Conservation (phyloP, 2,329 filamentous ascomycete genomes). For the Aspergillus puulaauensis region DNA sequence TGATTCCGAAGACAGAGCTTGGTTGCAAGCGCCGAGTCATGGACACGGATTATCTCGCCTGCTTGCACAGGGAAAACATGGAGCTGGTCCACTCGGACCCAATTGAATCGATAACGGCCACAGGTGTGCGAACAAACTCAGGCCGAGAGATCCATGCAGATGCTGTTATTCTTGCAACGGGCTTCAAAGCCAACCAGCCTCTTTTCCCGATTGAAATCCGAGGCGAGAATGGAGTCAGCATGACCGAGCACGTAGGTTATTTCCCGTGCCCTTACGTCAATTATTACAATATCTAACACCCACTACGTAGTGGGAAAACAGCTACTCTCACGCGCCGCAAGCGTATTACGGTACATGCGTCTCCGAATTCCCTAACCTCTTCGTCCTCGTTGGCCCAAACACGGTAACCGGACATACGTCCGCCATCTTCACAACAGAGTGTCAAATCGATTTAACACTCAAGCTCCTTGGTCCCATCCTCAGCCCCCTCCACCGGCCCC, state of each 20-base stretch:
- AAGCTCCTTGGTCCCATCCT: slow-evolving; percentile 46
- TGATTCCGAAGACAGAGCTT: slow-evolving; percentile 46
- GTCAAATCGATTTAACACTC: slow-evolving; percentile 51
- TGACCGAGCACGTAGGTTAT: slow-evolving; percentile 34
- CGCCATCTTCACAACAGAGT: slow-evolving; percentile 53
- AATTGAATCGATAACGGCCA: slow-evolving; percentile 38
- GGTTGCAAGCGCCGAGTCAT: slow-evolving; percentile 51
- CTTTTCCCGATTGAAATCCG: slow-evolving; percentile 49
- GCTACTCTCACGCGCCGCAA: slow-evolving; percentile 23
- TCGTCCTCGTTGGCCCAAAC: slow-evolving; percentile 48
- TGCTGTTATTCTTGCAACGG: slow-evolving; percentile 51
- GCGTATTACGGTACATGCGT: slow-evolving; percentile 54
- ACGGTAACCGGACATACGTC: slow-evolving; percentile 51
- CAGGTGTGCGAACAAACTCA: slow-evolving; percentile 39
- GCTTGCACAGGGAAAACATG: slow-evolving; percentile 43
- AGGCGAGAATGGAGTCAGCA: slow-evolving; percentile 38
- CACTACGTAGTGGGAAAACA: slow-evolving; percentile 37
- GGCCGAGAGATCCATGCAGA: slow-evolving; percentile 44
- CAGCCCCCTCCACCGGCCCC: slow-evolving; percentile 1
- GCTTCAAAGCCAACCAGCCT: slow-evolving; percentile 50
- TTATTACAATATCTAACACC: background rate
- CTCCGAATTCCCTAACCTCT: slow-evolving; percentile 50
- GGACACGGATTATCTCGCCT: slow-evolving; percentile 49
- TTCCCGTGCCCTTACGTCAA: background rate
- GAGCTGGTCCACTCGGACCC: slow-evolving; percentile 44